Evolutionary conservation across 768 basidiomycete genomes (phyloP).

Genomic region (Pulveroboletus sp.): DNA sequence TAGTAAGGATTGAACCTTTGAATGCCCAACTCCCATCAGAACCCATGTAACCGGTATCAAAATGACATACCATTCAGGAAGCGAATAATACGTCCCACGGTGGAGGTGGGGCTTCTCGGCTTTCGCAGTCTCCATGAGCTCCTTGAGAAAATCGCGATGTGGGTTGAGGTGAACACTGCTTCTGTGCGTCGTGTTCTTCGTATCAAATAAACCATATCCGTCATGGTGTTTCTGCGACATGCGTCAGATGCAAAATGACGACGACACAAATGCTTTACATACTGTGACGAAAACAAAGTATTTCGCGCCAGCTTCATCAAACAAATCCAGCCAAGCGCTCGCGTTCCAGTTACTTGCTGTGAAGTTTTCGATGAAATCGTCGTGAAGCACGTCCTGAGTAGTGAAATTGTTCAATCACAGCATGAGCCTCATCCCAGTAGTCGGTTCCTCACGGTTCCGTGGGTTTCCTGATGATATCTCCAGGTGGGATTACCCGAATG

Average conservation of each 20-base stretch:
- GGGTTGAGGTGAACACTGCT: slow-evolving; percentile 48
- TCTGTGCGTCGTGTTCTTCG: slow-evolving; percentile 48
- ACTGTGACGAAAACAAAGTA: slow-evolving; percentile 58
- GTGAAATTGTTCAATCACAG: background rate
- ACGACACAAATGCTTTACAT: slow-evolving; percentile 5
- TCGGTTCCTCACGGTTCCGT: slow-evolving; percentile 36
- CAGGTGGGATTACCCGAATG: slow-evolving; percentile 40
- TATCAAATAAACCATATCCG: slow-evolving; percentile 55
- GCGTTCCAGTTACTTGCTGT: slow-evolving; percentile 52
- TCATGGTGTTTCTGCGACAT: slow-evolving; percentile 55
- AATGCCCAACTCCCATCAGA: background rate
- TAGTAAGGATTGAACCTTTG: slow-evolving; percentile 53
- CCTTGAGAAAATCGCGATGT: slow-evolving; percentile 47
- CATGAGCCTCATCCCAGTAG: background rate
- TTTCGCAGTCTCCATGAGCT: slow-evolving; percentile 49
- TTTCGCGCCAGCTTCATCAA: slow-evolving; percentile 54
- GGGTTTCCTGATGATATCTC: slow-evolving; percentile 47
- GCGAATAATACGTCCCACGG: slow-evolving; percentile 55
- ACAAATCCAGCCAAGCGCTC: slow-evolving; percentile 50
- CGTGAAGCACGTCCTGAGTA: slow-evolving; percentile 44
- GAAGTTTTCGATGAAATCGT: slow-evolving; percentile 56
- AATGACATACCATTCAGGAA: slow-evolving; percentile 47
- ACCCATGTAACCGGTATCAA: background rate
- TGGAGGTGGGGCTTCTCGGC: slow-evolving; percentile 46
- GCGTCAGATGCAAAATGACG: background rate